A percentile compares a stretch with the other conserved stretches of the same genome.
These are phyloP conservation scores for Trichoderma citrinoviride DNA, from an alignment of 2,329 filamentous ascomycete species.

Conservation along the genomic window DNA sequence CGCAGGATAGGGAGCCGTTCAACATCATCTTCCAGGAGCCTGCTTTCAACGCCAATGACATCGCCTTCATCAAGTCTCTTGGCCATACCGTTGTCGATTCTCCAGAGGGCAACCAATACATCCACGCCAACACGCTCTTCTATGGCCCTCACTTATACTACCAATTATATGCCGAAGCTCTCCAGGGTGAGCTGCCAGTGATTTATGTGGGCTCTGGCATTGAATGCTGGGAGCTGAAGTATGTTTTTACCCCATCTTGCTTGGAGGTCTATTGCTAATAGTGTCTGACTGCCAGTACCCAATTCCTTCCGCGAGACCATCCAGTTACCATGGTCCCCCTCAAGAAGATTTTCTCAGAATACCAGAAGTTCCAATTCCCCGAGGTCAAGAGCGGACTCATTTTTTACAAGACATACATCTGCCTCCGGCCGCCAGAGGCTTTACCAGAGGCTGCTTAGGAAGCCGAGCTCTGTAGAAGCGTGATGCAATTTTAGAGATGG, in stretches of 20 bases:
- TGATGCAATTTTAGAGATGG: no score
- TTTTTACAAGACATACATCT: slow-evolving; percentile 28
- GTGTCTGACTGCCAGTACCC: background rate
- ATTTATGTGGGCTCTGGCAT: slow-evolving; percentile 58
- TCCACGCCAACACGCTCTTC: slow-evolving; percentile 51
- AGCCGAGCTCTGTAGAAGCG: background rate
- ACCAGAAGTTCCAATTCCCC: slow-evolving; percentile 24
- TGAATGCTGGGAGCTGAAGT: slow-evolving; percentile 50
- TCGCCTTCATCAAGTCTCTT: slow-evolving; percentile 44
- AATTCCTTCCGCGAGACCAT: background rate
- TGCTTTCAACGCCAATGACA: slow-evolving; percentile 48
- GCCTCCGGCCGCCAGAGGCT: background rate
- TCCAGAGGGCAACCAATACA: slow-evolving; percentile 51
- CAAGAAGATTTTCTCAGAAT: slow-evolving; percentile 23
- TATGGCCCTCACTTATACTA: slow-evolving; percentile 63
- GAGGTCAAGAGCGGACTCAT: slow-evolving; percentile 9
- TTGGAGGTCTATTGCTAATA: background rate
- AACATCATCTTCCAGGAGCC: slow-evolving; percentile 55
- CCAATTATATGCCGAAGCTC: slow-evolving; percentile 50
- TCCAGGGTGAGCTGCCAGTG: slow-evolving; percentile 47
- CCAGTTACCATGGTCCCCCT: background rate
- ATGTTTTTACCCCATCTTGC: slow-evolving; percentile 27
- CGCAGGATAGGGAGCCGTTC: slow-evolving; percentile 26
- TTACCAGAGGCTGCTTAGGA: background rate
- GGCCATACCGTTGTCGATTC: slow-evolving; percentile 48